phyloP scores from a whole-genome alignment of 2,329 filamentous ascomycete species.

The Fusarium sp. region DNA sequence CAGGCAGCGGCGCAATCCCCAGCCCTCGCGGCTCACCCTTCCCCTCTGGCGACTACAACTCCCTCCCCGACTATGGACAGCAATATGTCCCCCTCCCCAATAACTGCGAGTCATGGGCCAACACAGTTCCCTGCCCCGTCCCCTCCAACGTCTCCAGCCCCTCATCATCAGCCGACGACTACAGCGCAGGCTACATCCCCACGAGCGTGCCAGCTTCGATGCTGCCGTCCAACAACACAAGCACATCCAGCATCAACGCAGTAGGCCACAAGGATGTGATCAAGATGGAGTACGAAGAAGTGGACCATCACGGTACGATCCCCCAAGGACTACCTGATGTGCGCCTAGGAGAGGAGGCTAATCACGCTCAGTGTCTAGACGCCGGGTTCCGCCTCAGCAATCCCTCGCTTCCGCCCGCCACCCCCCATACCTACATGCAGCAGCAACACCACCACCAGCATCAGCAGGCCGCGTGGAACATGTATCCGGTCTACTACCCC shows the following conservation, averaged over 20 bases:
- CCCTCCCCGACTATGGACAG: conserved; percentile 56
- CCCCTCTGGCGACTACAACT: conserved; percentile 57
- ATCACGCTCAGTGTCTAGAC: conserved; percentile 45
- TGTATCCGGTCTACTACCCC: conserved; percentile 51
- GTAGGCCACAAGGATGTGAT: conserved; percentile 52
- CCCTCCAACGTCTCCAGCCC: conserved; percentile 65
- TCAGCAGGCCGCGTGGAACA: conserved; percentile 47
- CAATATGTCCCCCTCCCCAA: conserved; percentile 53
- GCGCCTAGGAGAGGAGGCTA: conserved; percentile 39
- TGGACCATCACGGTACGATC: conserved; percentile 47
- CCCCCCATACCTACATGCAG: conserved; percentile 42
- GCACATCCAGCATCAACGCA: conserved; percentile 45
- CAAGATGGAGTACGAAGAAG: conserved; percentile 56
- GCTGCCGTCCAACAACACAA: conserved; percentile 49
- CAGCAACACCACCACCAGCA: conserved; percentile 24
- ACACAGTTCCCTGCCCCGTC: conserved; percentile 56
- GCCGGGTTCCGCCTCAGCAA: conserved; percentile 49
- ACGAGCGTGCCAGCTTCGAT: conserved; percentile 61
- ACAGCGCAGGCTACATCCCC: conserved; percentile 58
- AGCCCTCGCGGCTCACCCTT: conserved; percentile 60
- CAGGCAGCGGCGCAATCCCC: conserved; percentile 53
- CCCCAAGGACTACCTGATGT: not conserved
- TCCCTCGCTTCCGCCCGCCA: conserved; percentile 35
- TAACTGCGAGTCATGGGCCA: conserved; percentile 60
- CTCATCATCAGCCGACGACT: conserved; percentile 63